Evolutionary conservation across 2,329 filamentous ascomycete genomes (phyloP).

Genomic region (Cladosporium phlei): DNA sequence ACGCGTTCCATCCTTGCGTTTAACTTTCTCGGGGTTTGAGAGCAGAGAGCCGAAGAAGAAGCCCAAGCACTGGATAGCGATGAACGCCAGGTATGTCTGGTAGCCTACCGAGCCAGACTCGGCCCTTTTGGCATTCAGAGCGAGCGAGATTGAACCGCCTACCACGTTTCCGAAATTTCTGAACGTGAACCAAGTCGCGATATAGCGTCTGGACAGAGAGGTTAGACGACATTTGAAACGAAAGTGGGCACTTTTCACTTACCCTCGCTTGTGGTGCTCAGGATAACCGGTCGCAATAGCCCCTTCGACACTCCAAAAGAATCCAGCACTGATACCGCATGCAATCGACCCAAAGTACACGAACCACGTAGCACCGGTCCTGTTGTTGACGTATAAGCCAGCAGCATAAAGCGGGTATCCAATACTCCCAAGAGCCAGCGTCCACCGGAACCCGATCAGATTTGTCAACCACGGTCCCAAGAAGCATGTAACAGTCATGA

Average conservation of each 20-base stretch:
- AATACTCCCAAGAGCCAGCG: constrained; percentile 22
- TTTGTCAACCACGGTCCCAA: constrained; percentile 41
- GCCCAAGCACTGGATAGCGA: constrained; percentile 34
- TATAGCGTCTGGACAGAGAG: constrained; percentile 54
- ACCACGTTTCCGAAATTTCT: constrained; percentile 44
- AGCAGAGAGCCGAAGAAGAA: constrained; percentile 38
- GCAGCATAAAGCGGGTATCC: constrained; percentile 45
- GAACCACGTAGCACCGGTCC: constrained; percentile 48
- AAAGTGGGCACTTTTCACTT: neutral
- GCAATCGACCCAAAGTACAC: constrained; percentile 45
- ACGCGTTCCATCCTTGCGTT: constrained; percentile 36
- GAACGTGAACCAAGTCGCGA: constrained; percentile 36
- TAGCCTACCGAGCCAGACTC: constrained; percentile 25
- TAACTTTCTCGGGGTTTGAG: constrained; percentile 38
- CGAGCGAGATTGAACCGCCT: constrained; percentile 40
- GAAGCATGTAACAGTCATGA: constrained; percentile 68
- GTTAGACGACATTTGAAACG: too few species aligned
- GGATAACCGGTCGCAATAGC: constrained; percentile 47
- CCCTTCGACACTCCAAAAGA: constrained; percentile 49
- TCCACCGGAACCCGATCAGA: constrained; percentile 25
- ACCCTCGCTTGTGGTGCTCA: constrained; percentile 41
- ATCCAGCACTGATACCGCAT: constrained; percentile 45
- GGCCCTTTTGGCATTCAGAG: constrained; percentile 33
- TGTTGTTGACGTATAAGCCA: constrained; percentile 46
- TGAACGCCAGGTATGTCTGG: constrained; percentile 39